A percentile compares a stretch with the other conserved stretches of the same genome.
Conservation (phyloP, 192 early-diverging fungal genomes). For the Backusella morwellensis region DNA sequence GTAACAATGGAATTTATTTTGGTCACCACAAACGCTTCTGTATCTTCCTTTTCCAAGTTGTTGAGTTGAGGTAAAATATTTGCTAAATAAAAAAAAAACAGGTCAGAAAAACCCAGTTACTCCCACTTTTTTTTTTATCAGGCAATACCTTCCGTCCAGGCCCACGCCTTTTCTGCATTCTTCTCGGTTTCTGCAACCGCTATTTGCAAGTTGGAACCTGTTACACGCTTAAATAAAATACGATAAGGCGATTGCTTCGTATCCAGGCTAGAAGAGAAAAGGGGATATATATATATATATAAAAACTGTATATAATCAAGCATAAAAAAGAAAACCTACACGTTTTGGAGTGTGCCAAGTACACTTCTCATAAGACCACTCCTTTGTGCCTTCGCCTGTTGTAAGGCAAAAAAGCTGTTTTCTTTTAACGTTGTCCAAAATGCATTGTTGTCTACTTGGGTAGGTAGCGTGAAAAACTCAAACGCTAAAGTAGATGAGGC, state of each 20-base stretch:
- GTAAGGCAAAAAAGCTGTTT: constrained; percentile 64
- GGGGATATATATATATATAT: background rate
- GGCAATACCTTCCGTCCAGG: constrained; percentile 66
- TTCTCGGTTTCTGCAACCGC: constrained; percentile 82
- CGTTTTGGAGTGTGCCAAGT: constrained; percentile 92
- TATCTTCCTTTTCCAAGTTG: constrained; percentile 75
- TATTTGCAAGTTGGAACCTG: constrained; percentile 66
- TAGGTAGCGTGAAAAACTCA: constrained; percentile 49
- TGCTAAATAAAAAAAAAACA: constrained; percentile 35
- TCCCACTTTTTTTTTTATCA: too few relatives aligned
- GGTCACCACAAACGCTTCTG: constrained; percentile 86
- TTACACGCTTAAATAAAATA: constrained; percentile 69
- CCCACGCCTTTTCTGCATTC: constrained; percentile 87
- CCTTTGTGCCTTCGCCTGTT: constrained; percentile 60
- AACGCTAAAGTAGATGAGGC: constrained; percentile 15
- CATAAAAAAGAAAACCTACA: constrained; percentile 48
- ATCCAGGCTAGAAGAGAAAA: constrained; percentile 42
- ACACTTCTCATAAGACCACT: constrained; percentile 67
- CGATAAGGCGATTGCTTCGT: constrained; percentile 92
- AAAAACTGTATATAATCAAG: background rate
- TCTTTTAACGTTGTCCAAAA: constrained; percentile 69
- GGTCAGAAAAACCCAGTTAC: too few relatives aligned
- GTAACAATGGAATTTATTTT: constrained; percentile 94
- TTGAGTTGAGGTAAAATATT: constrained; percentile 68
- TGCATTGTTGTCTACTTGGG: constrained; percentile 51